A percentile compares a stretch with the other conserved stretches of the same genome.
Evolutionary conservation across 306 rosid genomes (phyloP).

Genomic region (Rosa persica): DNA sequence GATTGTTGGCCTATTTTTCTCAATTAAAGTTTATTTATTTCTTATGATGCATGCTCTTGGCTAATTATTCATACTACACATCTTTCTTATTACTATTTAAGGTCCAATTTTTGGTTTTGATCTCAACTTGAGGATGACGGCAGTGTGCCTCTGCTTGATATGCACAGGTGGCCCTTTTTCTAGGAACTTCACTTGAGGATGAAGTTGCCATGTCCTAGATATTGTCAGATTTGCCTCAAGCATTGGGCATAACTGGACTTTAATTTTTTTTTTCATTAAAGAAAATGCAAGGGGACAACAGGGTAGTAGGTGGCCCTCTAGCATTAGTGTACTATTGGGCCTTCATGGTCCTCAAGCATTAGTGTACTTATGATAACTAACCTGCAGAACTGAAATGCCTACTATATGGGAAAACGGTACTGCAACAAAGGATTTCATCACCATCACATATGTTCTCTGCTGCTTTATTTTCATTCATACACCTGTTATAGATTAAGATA

Average conservation of each 20-base stretch:
- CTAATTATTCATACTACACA: neutral
- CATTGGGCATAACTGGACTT: neutral
- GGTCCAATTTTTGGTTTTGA: neutral
- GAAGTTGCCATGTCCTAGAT: neutral
- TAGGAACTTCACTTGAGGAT: neutral
- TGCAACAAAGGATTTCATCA: neutral
- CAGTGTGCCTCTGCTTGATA: neutral
- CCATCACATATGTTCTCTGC: neutral
- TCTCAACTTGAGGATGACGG: neutral
- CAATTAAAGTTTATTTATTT: neutral
- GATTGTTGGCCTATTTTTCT: neutral
- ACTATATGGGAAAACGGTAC: neutral
- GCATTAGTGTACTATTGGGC: neutral
- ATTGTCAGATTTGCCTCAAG: neutral
- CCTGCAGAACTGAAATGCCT: neutral
- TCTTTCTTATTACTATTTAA: neutral
- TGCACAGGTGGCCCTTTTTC: neutral
- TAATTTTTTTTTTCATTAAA: neutral
- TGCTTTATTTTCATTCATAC: neutral
- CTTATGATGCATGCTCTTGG: neutral
- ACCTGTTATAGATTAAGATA: neutral
- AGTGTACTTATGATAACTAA: neutral
- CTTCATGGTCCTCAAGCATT: neutral
- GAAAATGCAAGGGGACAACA: neutral
- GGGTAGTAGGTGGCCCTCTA: neutral